Evolutionary conservation across 768 basidiomycete species (phyloP).

Genomic region (Suillus alpinus): DNA sequence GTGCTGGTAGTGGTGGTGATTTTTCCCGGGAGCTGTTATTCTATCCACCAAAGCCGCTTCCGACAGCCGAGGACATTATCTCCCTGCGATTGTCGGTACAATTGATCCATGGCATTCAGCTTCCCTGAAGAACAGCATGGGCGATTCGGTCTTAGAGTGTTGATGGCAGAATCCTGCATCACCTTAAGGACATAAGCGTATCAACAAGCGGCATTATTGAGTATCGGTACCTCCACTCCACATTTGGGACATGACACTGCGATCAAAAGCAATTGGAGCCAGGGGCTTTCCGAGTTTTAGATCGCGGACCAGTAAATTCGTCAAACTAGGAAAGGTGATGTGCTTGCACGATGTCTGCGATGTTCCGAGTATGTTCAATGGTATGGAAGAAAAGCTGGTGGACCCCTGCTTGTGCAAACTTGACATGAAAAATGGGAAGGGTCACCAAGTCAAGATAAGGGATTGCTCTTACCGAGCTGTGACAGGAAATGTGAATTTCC

Average conservation of each 20-base stretch:
- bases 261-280: background rate
- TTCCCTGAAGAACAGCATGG: background rate
- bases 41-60: background rate
- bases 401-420: background rate
- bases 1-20: too few species aligned
- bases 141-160: background rate
- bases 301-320: background rate
- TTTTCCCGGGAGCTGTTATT: background rate
- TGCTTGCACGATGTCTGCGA: background rate
- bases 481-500: background rate
- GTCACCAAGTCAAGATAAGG: background rate
- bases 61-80: background rate
- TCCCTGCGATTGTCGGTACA: background rate
- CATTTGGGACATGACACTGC: background rate
- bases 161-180: background rate
- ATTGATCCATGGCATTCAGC: background rate
- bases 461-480: background rate
- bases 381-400: background rate
- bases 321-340: background rate
- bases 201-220: background rate
- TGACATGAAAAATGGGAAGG: background rate
- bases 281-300: background rate
- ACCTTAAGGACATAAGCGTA: background rate
- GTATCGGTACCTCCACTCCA: background rate
- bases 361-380: background rate